These are phyloP conservation scores for Pueraria montana DNA, from an alignment of 306 rosid species.

Conservation along the genomic window DNA sequence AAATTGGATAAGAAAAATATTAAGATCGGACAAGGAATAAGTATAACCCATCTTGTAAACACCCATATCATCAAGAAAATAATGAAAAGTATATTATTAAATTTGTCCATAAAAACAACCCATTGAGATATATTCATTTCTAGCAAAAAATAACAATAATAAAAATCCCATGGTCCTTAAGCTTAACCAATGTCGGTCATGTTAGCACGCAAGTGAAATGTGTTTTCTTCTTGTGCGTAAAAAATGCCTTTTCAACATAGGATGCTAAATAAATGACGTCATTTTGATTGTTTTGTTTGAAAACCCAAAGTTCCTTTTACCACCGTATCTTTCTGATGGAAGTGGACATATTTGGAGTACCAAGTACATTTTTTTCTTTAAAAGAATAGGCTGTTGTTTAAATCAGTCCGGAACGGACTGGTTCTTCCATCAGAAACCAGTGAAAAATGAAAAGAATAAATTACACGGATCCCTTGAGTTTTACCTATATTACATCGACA, in stretches of 20 bases:
- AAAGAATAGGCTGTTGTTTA: no score
- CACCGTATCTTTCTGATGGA: background rate
- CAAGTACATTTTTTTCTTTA: background rate
- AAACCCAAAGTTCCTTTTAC: background rate
- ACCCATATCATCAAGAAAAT: background rate
- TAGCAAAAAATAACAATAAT: no score
- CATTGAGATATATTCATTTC: background rate
- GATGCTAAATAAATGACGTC: background rate
- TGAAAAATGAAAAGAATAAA: no score
- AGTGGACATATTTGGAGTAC: background rate
- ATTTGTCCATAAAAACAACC: background rate
- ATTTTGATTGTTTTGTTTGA: background rate
- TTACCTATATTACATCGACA: no score
- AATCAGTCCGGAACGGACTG: no score
- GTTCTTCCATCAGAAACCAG: no score
- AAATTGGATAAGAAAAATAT: background rate
- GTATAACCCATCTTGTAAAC: background rate
- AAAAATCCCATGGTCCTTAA: no score
- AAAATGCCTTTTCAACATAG: slow-evolving; percentile 11
- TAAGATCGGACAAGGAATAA: background rate
- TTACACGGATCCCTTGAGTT: no score
- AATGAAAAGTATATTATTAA: background rate
- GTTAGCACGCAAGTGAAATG: background rate
- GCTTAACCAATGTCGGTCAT: background rate
- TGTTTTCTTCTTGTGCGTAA: background rate